Conservation (phyloP, 352 stramenopile genomes). For the Elongisporangium anandrum region DNA sequence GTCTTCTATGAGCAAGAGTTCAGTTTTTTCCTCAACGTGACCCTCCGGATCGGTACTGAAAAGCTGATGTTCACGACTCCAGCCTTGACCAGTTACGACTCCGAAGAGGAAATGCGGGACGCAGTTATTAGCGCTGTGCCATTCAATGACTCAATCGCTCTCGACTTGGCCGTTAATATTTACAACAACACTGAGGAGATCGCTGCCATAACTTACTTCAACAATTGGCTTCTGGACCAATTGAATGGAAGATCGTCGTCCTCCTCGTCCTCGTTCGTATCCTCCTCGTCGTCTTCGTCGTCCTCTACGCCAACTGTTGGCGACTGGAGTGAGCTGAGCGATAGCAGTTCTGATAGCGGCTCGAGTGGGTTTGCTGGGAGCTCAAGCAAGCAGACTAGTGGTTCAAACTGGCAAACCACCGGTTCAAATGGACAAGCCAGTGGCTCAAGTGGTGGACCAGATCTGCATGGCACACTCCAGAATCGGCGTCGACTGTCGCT, state of each 20-base stretch:
- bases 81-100: constrained; percentile 13
- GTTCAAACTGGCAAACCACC: not conserved
- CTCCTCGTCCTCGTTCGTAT: constrained; percentile 2
- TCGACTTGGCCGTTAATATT: constrained; percentile 25
- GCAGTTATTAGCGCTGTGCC: not conserved
- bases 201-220: constrained; percentile 10
- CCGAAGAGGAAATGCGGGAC: constrained; percentile 9
- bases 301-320: constrained; percentile 3
- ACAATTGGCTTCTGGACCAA: constrained; percentile 18
- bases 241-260: constrained; percentile 3
- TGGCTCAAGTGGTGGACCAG: not conserved
- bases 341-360: not conserved
- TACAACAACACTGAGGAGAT: constrained; percentile 34
- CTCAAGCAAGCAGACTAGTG: not conserved
- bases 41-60: constrained; percentile 11
- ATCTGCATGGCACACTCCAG: not conserved
- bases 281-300: constrained; percentile 8
- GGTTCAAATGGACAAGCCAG: too few species aligned
- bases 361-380: not conserved
- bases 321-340: not conserved
- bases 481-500: not conserved
- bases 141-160: not conserved
- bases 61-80: constrained; percentile 16
- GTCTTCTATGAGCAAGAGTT: constrained; percentile 13
- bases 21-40: constrained; percentile 23